Evolutionary conservation across 768 basidiomycete genomes (phyloP).

Genomic region (Naganishia kalamii): DNA sequence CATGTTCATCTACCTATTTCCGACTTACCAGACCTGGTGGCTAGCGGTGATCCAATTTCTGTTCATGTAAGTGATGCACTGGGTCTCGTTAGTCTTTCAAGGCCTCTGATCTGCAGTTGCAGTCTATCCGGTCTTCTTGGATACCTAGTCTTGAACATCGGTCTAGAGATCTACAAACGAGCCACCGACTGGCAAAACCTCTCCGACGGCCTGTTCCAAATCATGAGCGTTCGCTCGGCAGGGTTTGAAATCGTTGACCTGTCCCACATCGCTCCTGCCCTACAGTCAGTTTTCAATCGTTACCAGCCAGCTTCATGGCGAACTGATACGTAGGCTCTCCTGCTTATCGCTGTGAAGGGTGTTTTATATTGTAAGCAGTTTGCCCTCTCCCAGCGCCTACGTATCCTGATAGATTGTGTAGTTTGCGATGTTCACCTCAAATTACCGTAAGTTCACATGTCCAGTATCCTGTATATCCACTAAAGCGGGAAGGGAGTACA

Average conservation of each 20-base stretch:
- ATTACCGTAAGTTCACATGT: conserved; percentile 12
- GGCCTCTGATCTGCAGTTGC: neutral
- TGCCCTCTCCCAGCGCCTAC: neutral
- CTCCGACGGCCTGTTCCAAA: conserved; percentile 36
- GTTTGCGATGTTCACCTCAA: conserved; percentile 14
- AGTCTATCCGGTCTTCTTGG: conserved; percentile 28
- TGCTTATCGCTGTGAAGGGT: neutral
- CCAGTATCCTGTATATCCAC: neutral
- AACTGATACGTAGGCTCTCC: neutral
- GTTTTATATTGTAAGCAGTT: conserved; percentile 1
- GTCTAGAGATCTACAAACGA: conserved; percentile 26
- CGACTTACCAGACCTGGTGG: conserved; percentile 44
- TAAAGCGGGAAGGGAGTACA: neutral
- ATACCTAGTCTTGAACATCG: conserved; percentile 38
- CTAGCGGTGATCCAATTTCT: conserved; percentile 28
- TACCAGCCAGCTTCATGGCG: neutral
- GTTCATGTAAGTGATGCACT: conserved; percentile 32
- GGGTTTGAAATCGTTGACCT: conserved; percentile 39
- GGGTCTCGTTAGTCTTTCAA: neutral
- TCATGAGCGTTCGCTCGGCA: conserved; percentile 34
- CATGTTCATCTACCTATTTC: conserved; percentile 43
- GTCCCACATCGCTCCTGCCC: conserved; percentile 31
- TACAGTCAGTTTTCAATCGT: conserved; percentile 28
- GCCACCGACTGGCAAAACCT: conserved; percentile 30
- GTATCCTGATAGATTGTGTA: neutral